Evolutionary conservation across 139 green algal genomes (phyloP).

Genomic region (Asterochloris sp.): DNA sequence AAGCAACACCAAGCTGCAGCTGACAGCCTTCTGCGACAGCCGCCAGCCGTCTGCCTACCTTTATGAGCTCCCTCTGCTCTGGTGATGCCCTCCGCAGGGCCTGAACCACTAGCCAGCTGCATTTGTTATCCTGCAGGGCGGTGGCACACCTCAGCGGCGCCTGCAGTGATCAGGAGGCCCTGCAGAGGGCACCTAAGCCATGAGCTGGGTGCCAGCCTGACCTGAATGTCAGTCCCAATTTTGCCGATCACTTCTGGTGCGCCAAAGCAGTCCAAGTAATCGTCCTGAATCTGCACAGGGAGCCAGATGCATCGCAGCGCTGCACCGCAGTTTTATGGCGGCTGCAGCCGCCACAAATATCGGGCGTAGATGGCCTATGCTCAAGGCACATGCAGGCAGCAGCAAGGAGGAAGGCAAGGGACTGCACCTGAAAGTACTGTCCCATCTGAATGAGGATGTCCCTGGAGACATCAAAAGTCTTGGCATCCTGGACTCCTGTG

Average conservation of each 20-base stretch:
- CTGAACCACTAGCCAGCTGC: slow-evolving; percentile 95
- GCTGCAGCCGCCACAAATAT: not conserved
- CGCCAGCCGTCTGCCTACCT: slow-evolving; percentile 37
- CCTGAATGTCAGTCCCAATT: slow-evolving; percentile 96
- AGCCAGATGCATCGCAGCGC: not conserved
- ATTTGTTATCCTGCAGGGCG: slow-evolving; percentile 92
- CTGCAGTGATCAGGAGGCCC: not conserved
- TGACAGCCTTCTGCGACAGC: not conserved
- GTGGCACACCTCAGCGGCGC: not conserved
- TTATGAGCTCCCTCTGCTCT: slow-evolving; percentile 79
- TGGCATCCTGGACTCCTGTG: slow-evolving; percentile 58
- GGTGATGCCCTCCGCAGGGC: slow-evolving; percentile 73
- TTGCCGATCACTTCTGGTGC: slow-evolving; percentile 95
- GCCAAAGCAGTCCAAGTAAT: slow-evolving; percentile 96
- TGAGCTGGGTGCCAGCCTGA: not conserved
- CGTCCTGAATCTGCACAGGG: slow-evolving; percentile 88
- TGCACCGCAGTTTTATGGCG: not conserved
- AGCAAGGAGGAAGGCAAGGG: not conserved
- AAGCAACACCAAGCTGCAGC: no score
- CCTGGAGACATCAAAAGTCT: slow-evolving; percentile 56
- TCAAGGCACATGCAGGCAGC: not conserved
- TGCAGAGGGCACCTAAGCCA: no score
- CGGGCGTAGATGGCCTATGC: no score
- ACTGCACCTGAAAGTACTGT: slow-evolving; percentile 87
- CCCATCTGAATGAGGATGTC: slow-evolving; percentile 88